A percentile compares a stretch with the other conserved stretches of the same genome.
phyloP scores from a whole-genome alignment of 768 basidiomycete genomes.

The Russula emetica region DNA sequence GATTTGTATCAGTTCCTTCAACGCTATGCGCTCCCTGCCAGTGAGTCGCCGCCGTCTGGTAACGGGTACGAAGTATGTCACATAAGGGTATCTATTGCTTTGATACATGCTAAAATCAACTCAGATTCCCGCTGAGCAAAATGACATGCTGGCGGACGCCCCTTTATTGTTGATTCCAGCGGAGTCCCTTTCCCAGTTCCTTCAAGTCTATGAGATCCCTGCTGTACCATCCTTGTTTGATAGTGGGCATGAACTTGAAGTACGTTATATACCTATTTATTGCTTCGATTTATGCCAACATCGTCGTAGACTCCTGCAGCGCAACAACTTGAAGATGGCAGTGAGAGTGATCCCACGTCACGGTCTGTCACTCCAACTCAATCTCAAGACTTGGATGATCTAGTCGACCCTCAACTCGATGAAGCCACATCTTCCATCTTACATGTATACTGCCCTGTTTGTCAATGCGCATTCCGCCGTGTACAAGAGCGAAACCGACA shows the following conservation, averaged over 20 bases:
- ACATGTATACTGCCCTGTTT: not conserved
- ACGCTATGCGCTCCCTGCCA: not conserved
- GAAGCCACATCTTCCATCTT: no score
- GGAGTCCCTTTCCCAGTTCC: not conserved
- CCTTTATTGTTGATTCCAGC: no score
- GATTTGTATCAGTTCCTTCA: not conserved
- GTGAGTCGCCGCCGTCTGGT: not conserved
- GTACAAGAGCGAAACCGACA: not conserved
- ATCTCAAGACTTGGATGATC: not conserved
- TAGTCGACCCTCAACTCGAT: not conserved
- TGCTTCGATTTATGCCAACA: not conserved
- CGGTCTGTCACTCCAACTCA: not conserved
- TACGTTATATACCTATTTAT: no score
- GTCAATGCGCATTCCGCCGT: not conserved
- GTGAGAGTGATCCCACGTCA: not conserved
- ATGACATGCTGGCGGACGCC: no score
- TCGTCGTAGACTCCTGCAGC: not conserved
- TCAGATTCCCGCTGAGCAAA: not conserved
- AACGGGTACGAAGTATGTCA: no score
- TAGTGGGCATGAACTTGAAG: no score
- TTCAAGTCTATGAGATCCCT: not conserved
- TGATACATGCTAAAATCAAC: not conserved
- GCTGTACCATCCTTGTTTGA: no score
- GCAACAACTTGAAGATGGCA: not conserved
- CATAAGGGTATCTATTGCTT: not conserved